A percentile compares a stretch with the other conserved stretches of the same genome.
phyloP scores from a whole-genome alignment of 257 asterid species.

The Thymus mandschuricus region DNA sequence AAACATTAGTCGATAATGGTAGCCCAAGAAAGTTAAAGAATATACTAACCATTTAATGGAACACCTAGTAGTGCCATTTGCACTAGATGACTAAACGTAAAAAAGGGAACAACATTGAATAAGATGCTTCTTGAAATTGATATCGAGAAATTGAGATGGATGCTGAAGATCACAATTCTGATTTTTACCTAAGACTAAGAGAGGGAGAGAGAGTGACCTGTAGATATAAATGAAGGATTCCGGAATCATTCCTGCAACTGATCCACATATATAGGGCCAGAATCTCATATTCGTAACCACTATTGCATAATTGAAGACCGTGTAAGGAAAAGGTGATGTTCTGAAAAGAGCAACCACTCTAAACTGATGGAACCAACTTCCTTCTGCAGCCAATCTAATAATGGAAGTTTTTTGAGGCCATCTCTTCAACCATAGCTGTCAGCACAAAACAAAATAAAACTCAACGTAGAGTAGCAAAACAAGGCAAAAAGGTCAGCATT shows the following conservation, averaged over 20 bases:
- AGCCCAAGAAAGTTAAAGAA: too few species aligned
- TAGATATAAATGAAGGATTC: slow-evolving; percentile 93
- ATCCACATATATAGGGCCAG: slow-evolving; percentile 90
- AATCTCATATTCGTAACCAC: slow-evolving; percentile 81
- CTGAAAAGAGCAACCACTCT: slow-evolving; percentile 83
- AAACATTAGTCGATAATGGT: not conserved
- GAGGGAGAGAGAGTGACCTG: slow-evolving; percentile 45
- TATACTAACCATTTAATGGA: too few species aligned
- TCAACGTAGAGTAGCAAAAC: not conserved
- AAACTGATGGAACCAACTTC: slow-evolving; percentile 86
- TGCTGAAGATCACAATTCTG: not conserved
- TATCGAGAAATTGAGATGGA: not conserved
- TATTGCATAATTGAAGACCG: slow-evolving; percentile 82
- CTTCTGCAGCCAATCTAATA: slow-evolving; percentile 85
- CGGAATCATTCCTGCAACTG: slow-evolving; percentile 89
- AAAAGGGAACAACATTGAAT: not conserved
- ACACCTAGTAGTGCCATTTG: not conserved
- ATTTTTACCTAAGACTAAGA: not conserved
- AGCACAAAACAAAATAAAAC: not conserved
- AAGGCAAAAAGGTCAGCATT: not conserved
- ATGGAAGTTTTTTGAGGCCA: slow-evolving; percentile 86
- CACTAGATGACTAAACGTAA: not conserved
- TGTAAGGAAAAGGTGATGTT: slow-evolving; percentile 87
- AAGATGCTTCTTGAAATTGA: not conserved
- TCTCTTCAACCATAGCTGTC: slow-evolving; percentile 85